Percentiles rank a stretch among this genome's conserved stretches.
phyloP scores from a whole-genome alignment of 805 yeast genomes.

The Spathaspora arborariae region DNA sequence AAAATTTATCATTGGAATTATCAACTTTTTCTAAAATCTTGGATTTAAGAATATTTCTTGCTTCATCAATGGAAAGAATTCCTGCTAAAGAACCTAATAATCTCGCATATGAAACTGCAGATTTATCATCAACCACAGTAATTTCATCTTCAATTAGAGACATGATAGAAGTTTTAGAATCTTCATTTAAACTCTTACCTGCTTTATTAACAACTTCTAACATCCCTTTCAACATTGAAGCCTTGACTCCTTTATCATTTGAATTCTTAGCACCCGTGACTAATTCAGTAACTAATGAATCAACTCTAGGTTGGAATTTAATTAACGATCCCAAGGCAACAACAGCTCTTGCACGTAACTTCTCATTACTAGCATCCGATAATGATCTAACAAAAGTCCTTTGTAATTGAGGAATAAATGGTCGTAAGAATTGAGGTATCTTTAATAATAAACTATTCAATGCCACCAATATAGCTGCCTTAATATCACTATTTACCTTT shows the following conservation, averaged over 20 bases:
- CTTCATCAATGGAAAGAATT: slow-evolving; percentile 62
- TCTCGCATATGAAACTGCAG: slow-evolving; percentile 73
- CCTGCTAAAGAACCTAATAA: slow-evolving; percentile 74
- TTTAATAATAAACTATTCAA: slow-evolving; percentile 72
- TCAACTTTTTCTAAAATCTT: slow-evolving; percentile 52
- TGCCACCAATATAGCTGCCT: slow-evolving; percentile 89
- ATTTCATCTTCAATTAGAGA: slow-evolving; percentile 73
- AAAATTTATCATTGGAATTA: slow-evolving; percentile 50
- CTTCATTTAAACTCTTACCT: slow-evolving; percentile 72
- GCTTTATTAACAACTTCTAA: slow-evolving; percentile 77
- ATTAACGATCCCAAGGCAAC: slow-evolving; percentile 84
- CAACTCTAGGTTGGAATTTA: slow-evolving; percentile 88
- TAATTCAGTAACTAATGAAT: slow-evolving; percentile 83
- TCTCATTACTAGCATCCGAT: slow-evolving; percentile 70
- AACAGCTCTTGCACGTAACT: slow-evolving; percentile 80
- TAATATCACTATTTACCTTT: slow-evolving; percentile 84
- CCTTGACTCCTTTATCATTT: slow-evolving; percentile 67
- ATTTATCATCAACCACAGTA: slow-evolving; percentile 46
- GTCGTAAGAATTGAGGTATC: slow-evolving; percentile 87
- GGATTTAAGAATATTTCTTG: slow-evolving; percentile 50
- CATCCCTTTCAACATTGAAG: slow-evolving; percentile 82
- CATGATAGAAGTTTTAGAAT: slow-evolving; percentile 65
- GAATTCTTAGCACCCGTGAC: slow-evolving; percentile 69
- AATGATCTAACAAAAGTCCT: slow-evolving; percentile 93
- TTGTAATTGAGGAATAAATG: slow-evolving; percentile 96